Conservation (phyloP, 2,329 filamentous ascomycete species). For the Thermomyces lanuginosus region DNA sequence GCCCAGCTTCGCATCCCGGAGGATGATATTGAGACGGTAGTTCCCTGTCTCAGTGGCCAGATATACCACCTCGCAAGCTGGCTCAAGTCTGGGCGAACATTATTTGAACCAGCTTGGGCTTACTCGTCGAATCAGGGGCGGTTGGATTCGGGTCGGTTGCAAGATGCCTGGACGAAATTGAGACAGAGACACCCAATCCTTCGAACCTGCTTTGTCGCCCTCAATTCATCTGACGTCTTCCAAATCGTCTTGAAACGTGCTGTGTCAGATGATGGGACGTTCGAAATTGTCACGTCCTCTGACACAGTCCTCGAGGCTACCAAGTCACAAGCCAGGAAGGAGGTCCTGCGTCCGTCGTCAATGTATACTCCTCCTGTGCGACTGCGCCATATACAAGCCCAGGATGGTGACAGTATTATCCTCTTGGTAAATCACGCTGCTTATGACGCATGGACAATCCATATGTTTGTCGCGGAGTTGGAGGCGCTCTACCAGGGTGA, state of each 20-base stretch:
- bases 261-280: constrained; percentile 8
- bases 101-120: constrained; percentile 17
- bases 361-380: constrained; percentile 17
- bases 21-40: constrained; percentile 12
- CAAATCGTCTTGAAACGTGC: constrained; percentile 17
- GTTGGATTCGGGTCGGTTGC: constrained; percentile 13
- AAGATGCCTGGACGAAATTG: constrained; percentile 15
- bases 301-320: constrained; percentile 7
- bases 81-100: constrained; percentile 16
- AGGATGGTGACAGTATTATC: constrained; percentile 15
- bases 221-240: constrained; percentile 11
- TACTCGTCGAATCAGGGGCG: constrained; percentile 11
- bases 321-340: constrained; percentile 10
- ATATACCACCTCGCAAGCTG: constrained; percentile 18
- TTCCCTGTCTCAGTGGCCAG: constrained; percentile 20
- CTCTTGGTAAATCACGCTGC: constrained; percentile 20
- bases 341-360: constrained; percentile 13
- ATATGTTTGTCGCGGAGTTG: constrained; percentile 17
- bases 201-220: constrained; percentile 18
- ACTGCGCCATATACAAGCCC: constrained; percentile 14
- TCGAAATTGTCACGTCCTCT: constrained; percentile 10
- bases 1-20: constrained; percentile 7
- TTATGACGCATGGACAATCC: constrained; percentile 24
- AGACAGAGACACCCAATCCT: constrained; percentile 17
- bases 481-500: constrained; percentile 11